Evolutionary conservation across 2,329 filamentous ascomycete genomes (phyloP).

Genomic region (Colletotrichum simmondsii): DNA sequence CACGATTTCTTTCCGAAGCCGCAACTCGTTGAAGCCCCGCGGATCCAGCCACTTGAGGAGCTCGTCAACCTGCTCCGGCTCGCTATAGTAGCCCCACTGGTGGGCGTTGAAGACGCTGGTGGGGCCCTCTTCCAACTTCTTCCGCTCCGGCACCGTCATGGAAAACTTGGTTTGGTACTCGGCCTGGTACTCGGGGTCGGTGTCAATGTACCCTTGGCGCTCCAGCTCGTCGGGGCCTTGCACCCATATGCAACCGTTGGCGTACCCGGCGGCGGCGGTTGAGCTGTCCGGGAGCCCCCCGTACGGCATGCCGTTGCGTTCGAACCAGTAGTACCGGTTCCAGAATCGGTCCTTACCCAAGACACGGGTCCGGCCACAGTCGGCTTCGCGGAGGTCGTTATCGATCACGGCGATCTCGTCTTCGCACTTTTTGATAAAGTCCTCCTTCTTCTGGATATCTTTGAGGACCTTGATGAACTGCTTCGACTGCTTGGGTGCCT

Average conservation of each 20-base stretch:
- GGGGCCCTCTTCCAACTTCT: conserved; percentile 83
- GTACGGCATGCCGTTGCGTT: conserved; percentile 97
- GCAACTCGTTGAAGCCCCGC: conserved; percentile 86
- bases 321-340: conserved; percentile 99
- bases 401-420: conserved; percentile 87
- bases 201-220: conserved; percentile 85
- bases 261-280: conserved; percentile 87
- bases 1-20: conserved; percentile 87
- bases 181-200: conserved; percentile 75
- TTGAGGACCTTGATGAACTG: conserved; percentile 89
- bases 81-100: conserved; percentile 94
- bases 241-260: conserved; percentile 95
- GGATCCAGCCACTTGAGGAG: conserved; percentile 91
- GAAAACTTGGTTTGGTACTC: conserved; percentile 82
- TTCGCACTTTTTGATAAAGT: conserved; percentile 82
- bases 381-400: conserved; percentile 91
- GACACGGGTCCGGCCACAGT: conserved; percentile 89
- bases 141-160: conserved; percentile 87
- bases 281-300: conserved; percentile 88
- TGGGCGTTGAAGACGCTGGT: conserved; percentile 80
- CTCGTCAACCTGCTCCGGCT: conserved; percentile 79
- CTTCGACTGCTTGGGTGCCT: conserved; percentile 83
- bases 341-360: conserved; percentile 96
- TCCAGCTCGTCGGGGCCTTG: conserved; percentile 94
- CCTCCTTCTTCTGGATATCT: conserved; percentile 89